Evolutionary conservation across 257 asterid genomes (phyloP), one percentile per base, ranked within the genome.

Genomic region (Nyctanthes arbortristis): DNA sequence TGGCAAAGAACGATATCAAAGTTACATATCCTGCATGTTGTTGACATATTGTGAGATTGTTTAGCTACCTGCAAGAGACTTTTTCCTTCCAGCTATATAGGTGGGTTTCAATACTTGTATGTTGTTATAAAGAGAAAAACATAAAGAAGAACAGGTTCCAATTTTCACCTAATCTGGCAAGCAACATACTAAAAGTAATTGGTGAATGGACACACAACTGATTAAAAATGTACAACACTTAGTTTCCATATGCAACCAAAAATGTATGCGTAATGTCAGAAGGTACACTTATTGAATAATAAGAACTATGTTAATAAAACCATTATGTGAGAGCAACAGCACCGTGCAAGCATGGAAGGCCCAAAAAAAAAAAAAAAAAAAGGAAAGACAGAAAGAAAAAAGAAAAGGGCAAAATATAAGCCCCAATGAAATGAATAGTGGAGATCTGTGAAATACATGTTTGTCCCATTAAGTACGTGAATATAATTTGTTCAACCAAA

Each of bases 81-180:
- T 24, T 3, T 24, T 65, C 67, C 13, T 45, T 39, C 56, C 20
- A 10, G 47, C 40, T 27, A 22, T 33, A 13, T 30, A 32, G 34
- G 62, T 25, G 62, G 70, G 27, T 62, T 63, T 39, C 13, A 27
- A n/a, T 27, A 22, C 43, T 32, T 18, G n/a, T n/a, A 58, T 45
- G 37, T 22, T 63, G 58, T 66, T 36, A 11, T 36, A 67, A 43
- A 3, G 70, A 68, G 47, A 63, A 59, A 31, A 63, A 39, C 27
- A 24, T 6, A 52, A 9, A 9, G 11, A 11, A 1, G n/a, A n/a
- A n/a, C 9, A 52, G 59, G 59, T 52, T 49, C 10, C 14, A 20
- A 52, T 5, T 52, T 2, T 52, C 29, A 24, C 28, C 7, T 7
- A 24, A 7, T 52, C 16, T 52, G 13, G 31, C 31, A 24, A 52